These are phyloP conservation scores for Eutrema japonicum DNA, from an alignment of 345 rosid genomes.

Conservation along the genomic window DNA sequence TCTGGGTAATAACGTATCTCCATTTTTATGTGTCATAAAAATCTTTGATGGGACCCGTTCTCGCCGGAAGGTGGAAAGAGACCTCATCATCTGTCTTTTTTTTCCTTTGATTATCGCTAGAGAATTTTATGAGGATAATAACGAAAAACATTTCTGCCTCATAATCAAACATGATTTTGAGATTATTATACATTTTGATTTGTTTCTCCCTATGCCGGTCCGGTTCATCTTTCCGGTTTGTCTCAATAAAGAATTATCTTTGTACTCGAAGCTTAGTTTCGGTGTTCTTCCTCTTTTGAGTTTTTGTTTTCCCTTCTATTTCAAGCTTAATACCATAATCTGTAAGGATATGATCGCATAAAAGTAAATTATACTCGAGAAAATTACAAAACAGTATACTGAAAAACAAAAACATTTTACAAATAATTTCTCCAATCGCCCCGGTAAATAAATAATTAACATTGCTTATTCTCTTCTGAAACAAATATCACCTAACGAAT, in stretches of 20 bases:
- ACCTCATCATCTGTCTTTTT: slow-evolving; percentile 19
- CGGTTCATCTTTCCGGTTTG: slow-evolving; percentile 17
- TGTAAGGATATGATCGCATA: background rate
- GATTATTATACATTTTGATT: slow-evolving; percentile 30
- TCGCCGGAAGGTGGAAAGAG: slow-evolving; percentile 35
- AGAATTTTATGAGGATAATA: slow-evolving; percentile 36
- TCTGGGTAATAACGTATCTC: slow-evolving; percentile 45
- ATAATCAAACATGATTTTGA: slow-evolving; percentile 32
- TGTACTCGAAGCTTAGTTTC: background rate
- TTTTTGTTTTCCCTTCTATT: background rate
- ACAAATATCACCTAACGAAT: slow-evolving; percentile 19
- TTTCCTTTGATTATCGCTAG: slow-evolving; percentile 17
- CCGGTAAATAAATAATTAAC: slow-evolving; percentile 7
- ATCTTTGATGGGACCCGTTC: slow-evolving; percentile 38
- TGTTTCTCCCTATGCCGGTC: slow-evolving; percentile 7
- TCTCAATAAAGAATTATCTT: slow-evolving; percentile 29
- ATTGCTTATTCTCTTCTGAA: slow-evolving; percentile 28
- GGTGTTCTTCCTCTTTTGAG: background rate
- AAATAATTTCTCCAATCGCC: slow-evolving; percentile 6
- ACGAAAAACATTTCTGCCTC: slow-evolving; percentile 33
- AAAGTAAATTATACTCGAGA: slow-evolving; percentile 1
- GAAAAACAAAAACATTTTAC: slow-evolving; percentile 23
- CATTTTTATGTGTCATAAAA: slow-evolving; percentile 43
- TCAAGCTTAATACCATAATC: background rate
- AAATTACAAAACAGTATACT: slow-evolving; percentile 11